Conservation (phyloP, 768 basidiomycete species). For the button mushroom (Agaricus bisporus) region DNA sequence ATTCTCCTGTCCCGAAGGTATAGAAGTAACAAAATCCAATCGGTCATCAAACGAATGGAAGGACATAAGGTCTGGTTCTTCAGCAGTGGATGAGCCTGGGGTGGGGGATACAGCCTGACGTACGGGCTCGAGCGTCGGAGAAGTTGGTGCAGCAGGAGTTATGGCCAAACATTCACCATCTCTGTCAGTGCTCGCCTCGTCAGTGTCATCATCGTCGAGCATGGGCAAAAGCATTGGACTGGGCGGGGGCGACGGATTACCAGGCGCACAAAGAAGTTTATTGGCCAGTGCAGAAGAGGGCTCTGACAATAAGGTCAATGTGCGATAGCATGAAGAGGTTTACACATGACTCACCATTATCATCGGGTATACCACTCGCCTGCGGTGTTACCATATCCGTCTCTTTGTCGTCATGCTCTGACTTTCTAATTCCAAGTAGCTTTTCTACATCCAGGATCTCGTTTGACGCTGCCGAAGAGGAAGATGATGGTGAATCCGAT, state of each 20-base stretch:
- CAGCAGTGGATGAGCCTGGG: background rate
- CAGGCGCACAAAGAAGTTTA: slow-evolving; percentile 61
- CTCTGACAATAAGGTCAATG: slow-evolving; percentile 30
- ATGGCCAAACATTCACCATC: background rate
- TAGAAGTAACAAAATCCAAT: background rate
- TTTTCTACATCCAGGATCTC: slow-evolving; percentile 20
- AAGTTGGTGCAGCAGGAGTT: background rate
- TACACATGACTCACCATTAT: slow-evolving; percentile 25
- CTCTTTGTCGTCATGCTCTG: slow-evolving; percentile 24
- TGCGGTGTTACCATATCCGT: slow-evolving; percentile 42
- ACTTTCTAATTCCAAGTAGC: slow-evolving; percentile 22
- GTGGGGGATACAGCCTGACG: slow-evolving; percentile 5
- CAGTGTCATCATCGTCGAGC: background rate
- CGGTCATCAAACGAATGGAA: slow-evolving; percentile 32
- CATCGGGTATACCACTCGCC: slow-evolving; percentile 34
- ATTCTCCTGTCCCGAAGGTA: background rate
- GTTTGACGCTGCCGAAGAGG: slow-evolving; percentile 19
- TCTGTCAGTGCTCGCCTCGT: background rate
- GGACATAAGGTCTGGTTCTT: slow-evolving; percentile 17
- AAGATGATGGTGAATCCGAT: slow-evolving; percentile 20
- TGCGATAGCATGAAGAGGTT: background rate
- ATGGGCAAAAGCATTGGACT: slow-evolving; percentile 17
- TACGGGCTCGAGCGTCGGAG: background rate
- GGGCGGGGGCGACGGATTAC: slow-evolving; percentile 67
- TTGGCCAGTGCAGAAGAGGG: slow-evolving; percentile 63